These are phyloP conservation scores for Diaporthe aspalathi DNA, from an alignment of 2,329 filamentous ascomycete genomes.

Conservation along the genomic window DNA sequence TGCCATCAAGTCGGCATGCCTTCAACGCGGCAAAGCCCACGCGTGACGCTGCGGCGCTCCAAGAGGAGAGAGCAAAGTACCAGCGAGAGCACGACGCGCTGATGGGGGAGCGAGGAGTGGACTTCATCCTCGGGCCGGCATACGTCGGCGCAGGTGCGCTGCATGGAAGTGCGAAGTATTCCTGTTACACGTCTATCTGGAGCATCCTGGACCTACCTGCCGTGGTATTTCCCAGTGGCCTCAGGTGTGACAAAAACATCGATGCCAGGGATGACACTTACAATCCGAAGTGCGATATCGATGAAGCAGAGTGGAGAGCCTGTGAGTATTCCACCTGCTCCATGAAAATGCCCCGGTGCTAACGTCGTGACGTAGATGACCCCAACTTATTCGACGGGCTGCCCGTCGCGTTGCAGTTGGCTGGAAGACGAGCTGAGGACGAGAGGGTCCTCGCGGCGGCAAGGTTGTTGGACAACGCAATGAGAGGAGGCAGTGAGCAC, in stretches of 20 bases:
- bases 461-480: conserved; percentile 24
- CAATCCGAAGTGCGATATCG: conserved; percentile 27
- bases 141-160: conserved; percentile 38
- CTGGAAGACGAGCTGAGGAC: conserved; percentile 36
- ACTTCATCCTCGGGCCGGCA: conserved; percentile 37
- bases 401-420: conserved; percentile 38
- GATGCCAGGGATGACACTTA: conserved; percentile 34
- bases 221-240: conserved; percentile 40
- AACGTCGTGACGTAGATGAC: conserved; percentile 21
- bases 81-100: conserved; percentile 37
- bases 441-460: conserved; percentile 36
- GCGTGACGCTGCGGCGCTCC: conserved; percentile 32
- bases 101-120: conserved; percentile 37
- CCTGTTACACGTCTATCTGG: conserved; percentile 43
- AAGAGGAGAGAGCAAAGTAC: conserved; percentile 31
- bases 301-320: conserved; percentile 31
- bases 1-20: conserved; percentile 39
- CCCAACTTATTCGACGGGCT: conserved; percentile 36
- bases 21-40: conserved; percentile 32
- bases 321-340: conserved; percentile 13
- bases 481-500: conserved; percentile 17
- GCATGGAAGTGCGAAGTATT: conserved; percentile 38
- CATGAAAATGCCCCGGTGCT: not conserved
- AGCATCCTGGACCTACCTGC: conserved; percentile 42
- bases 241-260: conserved; percentile 22